Percentiles rank a stretch among this genome's conserved stretches.
phyloP scores from a whole-genome alignment of 2,329 filamentous ascomycete genomes.

The Calonectria fujianensis region DNA sequence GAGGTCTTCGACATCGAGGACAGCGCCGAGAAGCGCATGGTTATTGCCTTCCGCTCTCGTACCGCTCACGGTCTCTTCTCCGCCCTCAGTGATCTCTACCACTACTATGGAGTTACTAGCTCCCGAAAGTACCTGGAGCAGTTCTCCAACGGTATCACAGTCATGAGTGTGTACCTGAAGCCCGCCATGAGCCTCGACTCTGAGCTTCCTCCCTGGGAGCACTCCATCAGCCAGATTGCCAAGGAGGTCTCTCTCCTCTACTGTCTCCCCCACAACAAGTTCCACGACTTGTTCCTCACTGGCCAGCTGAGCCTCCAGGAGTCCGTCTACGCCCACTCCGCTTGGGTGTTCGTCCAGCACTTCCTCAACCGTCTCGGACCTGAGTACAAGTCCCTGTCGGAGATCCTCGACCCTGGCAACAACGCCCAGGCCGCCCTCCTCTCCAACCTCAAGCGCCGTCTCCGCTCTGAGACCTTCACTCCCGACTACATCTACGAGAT shows the following conservation, averaged over 20 bases:
- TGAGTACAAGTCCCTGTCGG: slow-evolving; percentile 91
- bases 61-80: slow-evolving; percentile 96
- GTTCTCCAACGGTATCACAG: slow-evolving; percentile 98
- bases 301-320: slow-evolving; percentile 95
- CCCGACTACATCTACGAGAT: slow-evolving; percentile 99
- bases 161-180: slow-evolving; percentile 96
- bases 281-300: slow-evolving; percentile 90
- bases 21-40: slow-evolving; percentile 92
- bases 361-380: slow-evolving; percentile 96
- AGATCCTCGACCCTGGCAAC: slow-evolving; percentile 87
- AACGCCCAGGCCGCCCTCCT: slow-evolving; percentile 90
- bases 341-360: slow-evolving; percentile 98
- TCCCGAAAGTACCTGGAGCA: slow-evolving; percentile 99
- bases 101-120: slow-evolving; percentile 98
- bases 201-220: slow-evolving; percentile 86
- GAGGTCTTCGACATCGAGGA: slow-evolving; percentile 98
- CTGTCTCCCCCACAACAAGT: slow-evolving; percentile 98
- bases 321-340: slow-evolving; percentile 96
- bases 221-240: slow-evolving; percentile 98
- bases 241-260: slow-evolving; percentile 98
- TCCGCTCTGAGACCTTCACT: slow-evolving; percentile 97
- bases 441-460: slow-evolving; percentile 94
- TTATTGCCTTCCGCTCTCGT: slow-evolving; percentile 94
- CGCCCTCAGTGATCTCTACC: slow-evolving; percentile 95
- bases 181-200: slow-evolving; percentile 77